Conservation (phyloP, 257 asterid genomes). For the Rehmannia glutinosa region DNA sequence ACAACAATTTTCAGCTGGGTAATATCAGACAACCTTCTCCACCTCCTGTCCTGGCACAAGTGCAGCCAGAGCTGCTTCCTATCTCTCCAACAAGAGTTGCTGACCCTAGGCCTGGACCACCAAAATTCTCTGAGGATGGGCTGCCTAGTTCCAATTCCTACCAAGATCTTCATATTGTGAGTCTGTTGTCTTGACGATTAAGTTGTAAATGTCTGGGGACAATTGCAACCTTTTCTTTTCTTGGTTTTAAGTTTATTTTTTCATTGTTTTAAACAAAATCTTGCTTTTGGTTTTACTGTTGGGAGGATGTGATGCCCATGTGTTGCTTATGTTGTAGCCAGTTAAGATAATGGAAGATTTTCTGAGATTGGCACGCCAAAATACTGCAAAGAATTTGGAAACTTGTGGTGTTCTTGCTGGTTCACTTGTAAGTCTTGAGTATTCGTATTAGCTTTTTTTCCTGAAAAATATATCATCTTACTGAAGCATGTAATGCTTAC, state of each 20-base stretch:
- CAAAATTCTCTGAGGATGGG: conserved; percentile 50
- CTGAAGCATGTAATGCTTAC: neutral
- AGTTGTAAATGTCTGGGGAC: neutral
- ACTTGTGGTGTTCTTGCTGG: conserved; percentile 99
- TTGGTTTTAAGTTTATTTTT: conserved; percentile 1
- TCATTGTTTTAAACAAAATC: neutral
- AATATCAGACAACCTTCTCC: conserved; percentile 81
- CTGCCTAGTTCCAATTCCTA: conserved; percentile 54
- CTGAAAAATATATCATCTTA: conserved; percentile 3
- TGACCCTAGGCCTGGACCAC: conserved; percentile 95
- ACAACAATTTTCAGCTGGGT: conserved; percentile 46
- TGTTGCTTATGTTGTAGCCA: conserved; percentile 55
- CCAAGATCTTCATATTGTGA: conserved; percentile 92
- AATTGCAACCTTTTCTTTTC: neutral
- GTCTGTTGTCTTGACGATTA: conserved; percentile 29
- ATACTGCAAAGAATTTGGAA: conserved; percentile 75
- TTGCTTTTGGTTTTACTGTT: conserved; percentile 6
- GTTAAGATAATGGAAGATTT: conserved; percentile 87
- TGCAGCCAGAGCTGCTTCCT: conserved; percentile 60
- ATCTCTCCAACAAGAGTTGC: conserved; percentile 88
- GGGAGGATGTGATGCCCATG: conserved; percentile 16
- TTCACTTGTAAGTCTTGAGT: conserved; percentile 60
- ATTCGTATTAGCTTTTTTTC: conserved; percentile 8
- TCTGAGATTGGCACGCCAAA: conserved; percentile 75
- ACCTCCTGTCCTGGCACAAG: conserved; percentile 90